Base-by-base conservation (phyloP, 2,329 filamentous ascomycete genomes). In the Plenodomus lindquistii region DNA sequence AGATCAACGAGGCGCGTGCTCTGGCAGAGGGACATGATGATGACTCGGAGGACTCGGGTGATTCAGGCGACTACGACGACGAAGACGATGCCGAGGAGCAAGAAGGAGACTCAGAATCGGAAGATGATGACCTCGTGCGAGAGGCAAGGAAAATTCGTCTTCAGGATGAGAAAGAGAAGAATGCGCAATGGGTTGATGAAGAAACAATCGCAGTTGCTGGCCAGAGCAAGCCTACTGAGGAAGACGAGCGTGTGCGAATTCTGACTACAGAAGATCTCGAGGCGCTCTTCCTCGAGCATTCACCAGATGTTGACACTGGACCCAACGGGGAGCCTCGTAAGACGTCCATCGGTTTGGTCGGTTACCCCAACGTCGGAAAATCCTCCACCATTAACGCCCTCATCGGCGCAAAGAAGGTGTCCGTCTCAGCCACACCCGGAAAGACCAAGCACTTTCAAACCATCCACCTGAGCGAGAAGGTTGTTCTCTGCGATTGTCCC, bases 371-470 rank as follows among this genome's bases (percentile, higher is more conserved):
- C 77, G 94, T 99, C 55, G 94, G 94, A 76, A 99, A 99, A 77
- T 99, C 95, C 1, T 97, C 92, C 40, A 99, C 94, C 15, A 99
- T 99, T 81, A 99, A 99, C 77, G 93, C 94, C 36, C 83, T 99
- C n/a, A 92, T 97, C 49, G 95, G 95, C 42, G 87, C 94, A 46
- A 99, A 97, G 79, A 99, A 97, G 77, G 94, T 99, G 5, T 97
- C 93, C 0, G 95, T 99, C 34, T 99, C 94, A 15, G 88, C 93
- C 13, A 99, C 94, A 1, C 94, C 94, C 3, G 94, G 94, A 71
- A 99, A 99, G 78, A 99, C 94, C 13, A 99, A 99, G 78, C 94
- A 99, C 67, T 99, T 99, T 78, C 94, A 99, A 74, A 99, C 94
- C 1, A 94, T 99, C 50, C 92, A 97, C 70, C 84, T 99, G 24